These are phyloP conservation scores for Paecilomyces sp. DNA, from an alignment of 2,329 filamentous ascomycete species.

Conservation along the genomic window DNA sequence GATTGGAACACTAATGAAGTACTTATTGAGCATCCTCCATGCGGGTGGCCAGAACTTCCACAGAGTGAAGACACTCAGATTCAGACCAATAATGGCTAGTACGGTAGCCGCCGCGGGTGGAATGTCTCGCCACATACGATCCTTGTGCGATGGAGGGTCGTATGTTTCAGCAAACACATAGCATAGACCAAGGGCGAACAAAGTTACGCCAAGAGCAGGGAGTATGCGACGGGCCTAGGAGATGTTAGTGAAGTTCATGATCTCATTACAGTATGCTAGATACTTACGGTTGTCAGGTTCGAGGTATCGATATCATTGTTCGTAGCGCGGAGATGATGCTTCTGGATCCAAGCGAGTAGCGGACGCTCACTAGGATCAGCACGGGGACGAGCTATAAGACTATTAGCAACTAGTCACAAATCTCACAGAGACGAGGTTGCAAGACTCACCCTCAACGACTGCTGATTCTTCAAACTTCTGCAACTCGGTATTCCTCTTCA, in stretches of 20 bases:
- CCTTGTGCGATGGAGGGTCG: slow-evolving; percentile 38
- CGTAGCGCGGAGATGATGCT: slow-evolving; percentile 33
- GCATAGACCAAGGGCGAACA: slow-evolving; percentile 34
- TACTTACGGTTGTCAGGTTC: slow-evolving; percentile 28
- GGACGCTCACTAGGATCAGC: slow-evolving; percentile 33
- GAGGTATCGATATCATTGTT: slow-evolving; percentile 24
- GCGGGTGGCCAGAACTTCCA: slow-evolving; percentile 46
- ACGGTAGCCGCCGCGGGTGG: slow-evolving; percentile 48
- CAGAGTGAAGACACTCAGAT: slow-evolving; percentile 43
- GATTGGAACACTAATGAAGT: slow-evolving; percentile 46
- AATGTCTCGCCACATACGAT: slow-evolving; percentile 43
- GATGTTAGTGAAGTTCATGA: neutral
- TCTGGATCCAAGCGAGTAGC: slow-evolving; percentile 36
- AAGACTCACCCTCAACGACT: slow-evolving; percentile 26
- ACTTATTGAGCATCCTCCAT: slow-evolving; percentile 51
- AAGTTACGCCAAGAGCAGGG: slow-evolving; percentile 34
- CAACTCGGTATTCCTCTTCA: slow-evolving; percentile 27
- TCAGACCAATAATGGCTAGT: slow-evolving; percentile 42
- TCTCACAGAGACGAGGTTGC: neutral
- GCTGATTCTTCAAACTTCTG: slow-evolving; percentile 28
- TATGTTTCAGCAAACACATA: slow-evolving; percentile 43
- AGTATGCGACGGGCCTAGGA: slow-evolving; percentile 38
- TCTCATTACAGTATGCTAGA: neutral
- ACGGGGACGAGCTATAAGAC: slow-evolving; percentile 26
- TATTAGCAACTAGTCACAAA: neutral